Conservation (phyloP, 441 rosid species). For the Breynia disticha region DNA sequence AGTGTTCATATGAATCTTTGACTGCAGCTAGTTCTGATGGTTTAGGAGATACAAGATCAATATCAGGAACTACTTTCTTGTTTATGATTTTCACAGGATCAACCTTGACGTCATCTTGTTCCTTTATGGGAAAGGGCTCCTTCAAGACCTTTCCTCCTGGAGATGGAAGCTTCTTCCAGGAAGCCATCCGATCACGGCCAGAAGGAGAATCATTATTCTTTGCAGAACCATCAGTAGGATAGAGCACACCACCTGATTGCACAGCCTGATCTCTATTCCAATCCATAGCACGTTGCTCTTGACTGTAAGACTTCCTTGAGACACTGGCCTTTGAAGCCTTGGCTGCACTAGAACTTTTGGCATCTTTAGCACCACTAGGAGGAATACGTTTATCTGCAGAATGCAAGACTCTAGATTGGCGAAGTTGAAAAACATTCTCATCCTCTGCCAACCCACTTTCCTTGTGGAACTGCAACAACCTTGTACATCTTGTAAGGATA, state of each 20-base stretch:
- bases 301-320: conserved; percentile 80
- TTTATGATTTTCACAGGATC: conserved; percentile 33
- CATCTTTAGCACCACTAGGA: conserved; percentile 35
- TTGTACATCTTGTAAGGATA: conserved; percentile 93
- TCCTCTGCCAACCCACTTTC: conserved; percentile 89
- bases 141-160: conserved; percentile 48
- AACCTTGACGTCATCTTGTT: conserved; percentile 38
- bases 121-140: conserved; percentile 45
- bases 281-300: conserved; percentile 67
- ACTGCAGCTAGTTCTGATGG: conserved; percentile 38
- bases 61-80: conserved; percentile 35
- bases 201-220: conserved; percentile 56
- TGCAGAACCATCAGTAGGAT: conserved; percentile 31
- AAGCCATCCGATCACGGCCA: conserved; percentile 64
- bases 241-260: conserved; percentile 30
- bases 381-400: conserved; percentile 61
- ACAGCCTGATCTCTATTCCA: conserved; percentile 53
- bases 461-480: conserved; percentile 94
- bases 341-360: conserved; percentile 52
- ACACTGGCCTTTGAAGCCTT: conserved; percentile 45
- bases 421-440: conserved; percentile 66
- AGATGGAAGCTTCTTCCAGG: conserved; percentile 86
- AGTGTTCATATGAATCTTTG: conserved; percentile 54
- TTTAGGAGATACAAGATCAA: conserved; percentile 30
- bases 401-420: conserved; percentile 65